Conservation (phyloP, 2,329 filamentous ascomycete species). For the Pestalotiopsis sp. region DNA sequence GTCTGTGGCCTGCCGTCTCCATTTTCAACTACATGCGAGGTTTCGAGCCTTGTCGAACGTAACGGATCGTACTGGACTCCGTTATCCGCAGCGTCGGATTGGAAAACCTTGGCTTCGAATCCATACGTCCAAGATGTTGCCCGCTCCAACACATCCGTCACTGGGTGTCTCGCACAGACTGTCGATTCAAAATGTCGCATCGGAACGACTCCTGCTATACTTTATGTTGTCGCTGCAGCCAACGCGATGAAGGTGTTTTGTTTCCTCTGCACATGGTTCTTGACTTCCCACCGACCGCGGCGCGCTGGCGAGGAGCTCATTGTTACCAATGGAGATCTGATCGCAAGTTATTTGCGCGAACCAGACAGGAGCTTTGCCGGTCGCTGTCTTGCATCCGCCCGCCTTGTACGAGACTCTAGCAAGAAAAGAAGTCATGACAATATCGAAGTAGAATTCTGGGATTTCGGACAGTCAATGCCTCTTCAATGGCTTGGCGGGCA, state of each 20-base stretch:
- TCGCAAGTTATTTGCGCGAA: slow-evolving; percentile 14
- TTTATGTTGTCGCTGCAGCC: slow-evolving; percentile 8
- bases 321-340: slow-evolving; percentile 14
- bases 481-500: slow-evolving; percentile 9
- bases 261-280: slow-evolving; percentile 8
- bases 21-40: background rate
- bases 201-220: background rate
- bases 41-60: background rate
- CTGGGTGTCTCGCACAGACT: slow-evolving; percentile 7
- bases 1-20: slow-evolving; percentile 13
- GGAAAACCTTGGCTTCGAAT: background rate
- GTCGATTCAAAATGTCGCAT: background rate
- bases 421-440: background rate
- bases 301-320: slow-evolving; percentile 12
- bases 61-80: slow-evolving; percentile 10
- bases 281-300: background rate
- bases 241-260: slow-evolving; percentile 13
- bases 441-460: slow-evolving; percentile 5
- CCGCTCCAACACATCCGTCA: slow-evolving; percentile 6
- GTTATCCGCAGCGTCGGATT: background rate
- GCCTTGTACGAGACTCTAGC: background rate
- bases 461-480: slow-evolving; percentile 5
- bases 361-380: slow-evolving; percentile 10
- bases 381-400: slow-evolving; percentile 12
- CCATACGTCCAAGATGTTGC: slow-evolving; percentile 6